phyloP scores from a whole-genome alignment of 1,284 basidiomycete species.

The Trichosporon sp. region DNA sequence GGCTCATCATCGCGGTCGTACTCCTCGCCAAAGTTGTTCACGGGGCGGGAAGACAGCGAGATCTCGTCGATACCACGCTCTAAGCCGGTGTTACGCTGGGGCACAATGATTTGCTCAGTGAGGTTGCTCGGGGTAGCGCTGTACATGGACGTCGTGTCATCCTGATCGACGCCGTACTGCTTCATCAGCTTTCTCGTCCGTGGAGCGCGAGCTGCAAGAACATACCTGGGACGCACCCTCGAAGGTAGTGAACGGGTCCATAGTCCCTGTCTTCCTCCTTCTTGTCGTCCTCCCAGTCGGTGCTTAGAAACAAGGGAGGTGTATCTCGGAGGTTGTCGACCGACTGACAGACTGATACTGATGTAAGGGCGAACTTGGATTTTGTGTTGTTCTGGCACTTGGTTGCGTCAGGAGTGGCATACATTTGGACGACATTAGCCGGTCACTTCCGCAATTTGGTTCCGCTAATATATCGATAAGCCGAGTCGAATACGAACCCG shows the following conservation, averaged over 20 bases:
- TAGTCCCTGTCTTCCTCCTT: conserved; percentile 31
- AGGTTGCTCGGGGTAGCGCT: conserved; percentile 52
- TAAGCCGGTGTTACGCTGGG: conserved; percentile 8
- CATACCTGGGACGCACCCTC: conserved; percentile 53
- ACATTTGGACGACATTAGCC: neutral
- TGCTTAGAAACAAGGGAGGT: neutral
- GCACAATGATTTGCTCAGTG: conserved; percentile 19
- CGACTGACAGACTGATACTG: neutral
- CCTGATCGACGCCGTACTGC: conserved; percentile 61
- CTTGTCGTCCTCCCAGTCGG: no score
- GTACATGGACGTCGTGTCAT: conserved; percentile 69
- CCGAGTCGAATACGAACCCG: neutral
- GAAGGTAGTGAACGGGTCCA: conserved; percentile 83
- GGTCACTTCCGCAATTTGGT: neutral
- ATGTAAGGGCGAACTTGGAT: neutral
- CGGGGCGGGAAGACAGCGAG: conserved; percentile 16
- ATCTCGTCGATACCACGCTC: conserved; percentile 20
- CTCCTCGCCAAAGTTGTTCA: conserved; percentile 36
- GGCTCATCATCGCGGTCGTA: conserved; percentile 81
- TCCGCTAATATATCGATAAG: neutral
- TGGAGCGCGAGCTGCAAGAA: neutral
- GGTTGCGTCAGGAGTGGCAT: neutral
- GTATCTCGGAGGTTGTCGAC: neutral
- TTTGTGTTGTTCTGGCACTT: neutral
- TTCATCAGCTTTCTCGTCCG: neutral